These are phyloP conservation scores for Physcia stellaris DNA, from an alignment of 495 filamentous ascomycete genomes.

Conservation along the genomic window DNA sequence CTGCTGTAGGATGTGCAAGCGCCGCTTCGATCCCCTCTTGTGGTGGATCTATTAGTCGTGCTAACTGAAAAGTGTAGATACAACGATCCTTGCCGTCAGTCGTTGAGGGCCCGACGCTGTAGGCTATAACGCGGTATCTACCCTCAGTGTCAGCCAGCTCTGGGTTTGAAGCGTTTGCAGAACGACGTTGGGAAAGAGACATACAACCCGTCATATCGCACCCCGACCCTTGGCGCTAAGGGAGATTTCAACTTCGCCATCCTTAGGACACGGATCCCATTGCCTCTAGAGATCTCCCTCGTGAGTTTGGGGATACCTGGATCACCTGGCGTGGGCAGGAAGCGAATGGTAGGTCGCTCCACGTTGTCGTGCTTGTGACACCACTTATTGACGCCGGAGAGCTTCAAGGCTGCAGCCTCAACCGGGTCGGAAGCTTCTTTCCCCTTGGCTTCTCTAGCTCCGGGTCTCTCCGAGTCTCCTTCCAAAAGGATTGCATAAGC, in stretches of 20 bases:
- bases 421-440: background rate
- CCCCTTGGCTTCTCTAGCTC: background rate
- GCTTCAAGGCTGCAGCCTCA: too few relatives aligned
- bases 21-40: slow-evolving; percentile 5
- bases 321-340: slow-evolving; percentile 3
- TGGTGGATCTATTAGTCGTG: slow-evolving; percentile 4
- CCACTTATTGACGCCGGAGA: too few relatives aligned
- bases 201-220: slow-evolving; percentile 17
- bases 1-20: slow-evolving; percentile 7
- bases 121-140: slow-evolving; percentile 11
- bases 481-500: slow-evolving; percentile 14
- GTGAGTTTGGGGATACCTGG: slow-evolving; percentile 9
- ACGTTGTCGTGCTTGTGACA: too few relatives aligned
- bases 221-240: slow-evolving; percentile 10
- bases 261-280: slow-evolving; percentile 9
- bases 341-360: too few relatives aligned
- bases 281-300: slow-evolving; percentile 2
- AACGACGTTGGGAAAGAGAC: background rate
- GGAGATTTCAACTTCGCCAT: slow-evolving; percentile 6
- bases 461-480: background rate
- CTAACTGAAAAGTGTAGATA: slow-evolving; percentile 9
- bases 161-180: background rate
- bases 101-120: slow-evolving; percentile 4
- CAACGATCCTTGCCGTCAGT: too few relatives aligned
- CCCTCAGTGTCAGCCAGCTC: too few relatives aligned